A percentile compares a stretch with the other conserved stretches of the same genome.
phyloP scores from a whole-genome alignment of 176 grass and related monocot genomes.

The Oryza australiensis region DNA sequence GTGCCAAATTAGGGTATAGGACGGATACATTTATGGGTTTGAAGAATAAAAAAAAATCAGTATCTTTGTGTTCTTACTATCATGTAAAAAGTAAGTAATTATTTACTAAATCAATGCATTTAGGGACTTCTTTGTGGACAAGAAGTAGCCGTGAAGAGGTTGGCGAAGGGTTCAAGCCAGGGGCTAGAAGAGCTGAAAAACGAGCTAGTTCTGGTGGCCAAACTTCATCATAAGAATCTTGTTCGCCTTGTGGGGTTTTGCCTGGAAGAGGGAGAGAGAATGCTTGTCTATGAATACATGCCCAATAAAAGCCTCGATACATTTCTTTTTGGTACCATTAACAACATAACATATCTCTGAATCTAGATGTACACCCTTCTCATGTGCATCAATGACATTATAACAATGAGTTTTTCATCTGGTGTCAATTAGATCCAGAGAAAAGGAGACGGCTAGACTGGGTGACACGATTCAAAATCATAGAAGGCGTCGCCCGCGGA shows the following conservation, averaged over 20 bases:
- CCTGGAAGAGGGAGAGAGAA: background rate
- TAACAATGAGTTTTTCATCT: background rate
- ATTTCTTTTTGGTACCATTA: background rate
- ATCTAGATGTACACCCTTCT: too few species aligned
- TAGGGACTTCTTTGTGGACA: too few species aligned
- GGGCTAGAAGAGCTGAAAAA: background rate
- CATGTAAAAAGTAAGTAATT: too few species aligned
- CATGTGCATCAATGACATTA: background rate
- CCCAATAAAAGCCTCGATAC: background rate
- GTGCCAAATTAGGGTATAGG: too few species aligned
- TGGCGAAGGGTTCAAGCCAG: background rate
- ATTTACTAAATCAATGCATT: too few species aligned
- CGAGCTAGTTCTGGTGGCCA: background rate
- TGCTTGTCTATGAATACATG: background rate
- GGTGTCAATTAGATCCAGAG: background rate
- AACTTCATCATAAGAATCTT: background rate
- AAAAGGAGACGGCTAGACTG: constrained; percentile 20
- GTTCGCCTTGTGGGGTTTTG: background rate
- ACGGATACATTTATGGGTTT: too few species aligned
- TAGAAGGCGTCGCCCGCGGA: constrained; percentile 48
- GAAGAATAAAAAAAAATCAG: too few species aligned
- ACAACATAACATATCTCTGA: too few species aligned
- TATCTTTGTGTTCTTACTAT: too few species aligned
- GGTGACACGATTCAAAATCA: constrained; percentile 36
- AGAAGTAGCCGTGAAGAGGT: background rate